Base-by-base conservation (phyloP, 208 protist species). In the Crithidia bombi region DNA sequence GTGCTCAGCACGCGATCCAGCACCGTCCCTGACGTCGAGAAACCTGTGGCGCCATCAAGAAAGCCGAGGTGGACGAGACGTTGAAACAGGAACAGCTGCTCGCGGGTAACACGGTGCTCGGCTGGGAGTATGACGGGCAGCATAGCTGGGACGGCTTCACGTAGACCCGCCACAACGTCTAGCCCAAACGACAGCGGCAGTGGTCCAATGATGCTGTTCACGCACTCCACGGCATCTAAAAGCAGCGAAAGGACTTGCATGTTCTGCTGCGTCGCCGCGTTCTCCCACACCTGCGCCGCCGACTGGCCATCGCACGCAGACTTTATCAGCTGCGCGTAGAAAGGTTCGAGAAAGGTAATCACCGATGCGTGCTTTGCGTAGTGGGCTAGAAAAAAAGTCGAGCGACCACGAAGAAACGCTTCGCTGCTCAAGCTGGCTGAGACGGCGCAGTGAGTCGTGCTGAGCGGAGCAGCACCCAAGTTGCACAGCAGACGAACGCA, bases 341-440 rank as follows among this genome's bases (percentile, higher is more conserved):
- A 36, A 10, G 64, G 68, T 33, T 28, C 6, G 12, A 84, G 75
- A 51, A 55, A 47, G 15, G 23, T 12, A 3, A 69, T 17, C n/a
- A 73, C 78, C 10, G 64, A 6, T 15, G 30, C 12, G 41, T 90
- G 81, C 28, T 73, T 52, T 21, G 78, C 46, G 55, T 50, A 74
- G 69, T 90, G 85, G 17, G 85, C 79, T 17, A 90, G 76, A 52
- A 87, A 90, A 5, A 87, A 51, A 2, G 85, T 33, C 0, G 70
- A 78, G 30, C 75, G 69, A 7, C 79, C 65, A 25, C 33, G 10
- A 6, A 81, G 58, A 44, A 69, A 65, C 0, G 55, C 14, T 25
- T 68, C 32, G 9, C 17, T 21, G 14, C 55, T 38, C 12, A 51
- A 6, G 43, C 44, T 26, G 28, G 35, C 43, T 39, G 30, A 4